phyloP scores from a whole-genome alignment of 2,329 filamentous ascomycete species.

The Colletotrichum sp. region DNA sequence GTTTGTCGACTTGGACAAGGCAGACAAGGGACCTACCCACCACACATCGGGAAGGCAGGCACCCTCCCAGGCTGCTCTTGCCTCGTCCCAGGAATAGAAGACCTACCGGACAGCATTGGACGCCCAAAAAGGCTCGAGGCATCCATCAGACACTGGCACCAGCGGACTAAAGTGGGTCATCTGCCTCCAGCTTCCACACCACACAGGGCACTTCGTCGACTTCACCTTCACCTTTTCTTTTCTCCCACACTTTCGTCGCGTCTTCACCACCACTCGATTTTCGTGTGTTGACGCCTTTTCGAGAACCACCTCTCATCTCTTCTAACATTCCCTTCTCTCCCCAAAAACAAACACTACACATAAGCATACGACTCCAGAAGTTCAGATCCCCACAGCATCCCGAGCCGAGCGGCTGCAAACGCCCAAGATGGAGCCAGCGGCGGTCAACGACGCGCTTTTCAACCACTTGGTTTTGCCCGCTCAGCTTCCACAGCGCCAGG shows the following conservation, averaged over 20 bases:
- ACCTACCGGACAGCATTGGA: not conserved
- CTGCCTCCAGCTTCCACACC: not conserved
- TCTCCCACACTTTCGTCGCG: not conserved
- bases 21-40: not conserved
- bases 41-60: not conserved
- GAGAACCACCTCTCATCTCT: not conserved
- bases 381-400: not conserved
- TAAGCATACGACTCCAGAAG: not conserved
- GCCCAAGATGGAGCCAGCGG: not conserved
- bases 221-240: not conserved
- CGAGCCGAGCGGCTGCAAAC: not conserved
- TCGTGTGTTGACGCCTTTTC: not conserved
- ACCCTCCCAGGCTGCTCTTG: not conserved
- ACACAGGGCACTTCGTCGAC: not conserved
- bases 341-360: not conserved
- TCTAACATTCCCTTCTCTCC: not conserved
- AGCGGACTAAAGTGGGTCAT: not conserved
- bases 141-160: not conserved
- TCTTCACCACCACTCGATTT: not conserved
- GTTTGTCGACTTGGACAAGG: not conserved
- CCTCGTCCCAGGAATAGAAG: not conserved
- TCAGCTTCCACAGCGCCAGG: slow-evolving; percentile 5
- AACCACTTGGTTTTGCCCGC: slow-evolving; percentile 11
- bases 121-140: not conserved
- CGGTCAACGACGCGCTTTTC: slow-evolving; percentile 10